Conservation (phyloP, 106 monocot genomes). For the Dioscorea alata region DNA sequence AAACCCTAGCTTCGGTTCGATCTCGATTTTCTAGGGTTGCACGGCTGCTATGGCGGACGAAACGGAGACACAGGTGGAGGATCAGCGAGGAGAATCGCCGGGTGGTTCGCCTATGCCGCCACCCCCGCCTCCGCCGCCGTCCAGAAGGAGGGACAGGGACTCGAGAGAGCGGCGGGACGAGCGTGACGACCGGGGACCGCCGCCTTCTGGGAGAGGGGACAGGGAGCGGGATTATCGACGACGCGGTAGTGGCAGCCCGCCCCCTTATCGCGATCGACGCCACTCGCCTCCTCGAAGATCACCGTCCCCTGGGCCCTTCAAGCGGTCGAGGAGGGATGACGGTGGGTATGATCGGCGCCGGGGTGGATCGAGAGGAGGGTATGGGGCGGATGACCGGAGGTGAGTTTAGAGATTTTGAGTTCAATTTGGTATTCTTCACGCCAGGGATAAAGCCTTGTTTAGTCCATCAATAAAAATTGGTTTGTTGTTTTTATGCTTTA, state of each 20-base stretch:
- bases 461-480: too few relatives aligned
- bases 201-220: conserved; percentile 18
- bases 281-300: conserved; percentile 56
- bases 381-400: not conserved
- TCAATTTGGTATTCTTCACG: not conserved
- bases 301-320: conserved; percentile 52
- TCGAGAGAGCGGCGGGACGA: conserved; percentile 48
- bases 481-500: not conserved
- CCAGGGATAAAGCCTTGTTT: not conserved
- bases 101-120: conserved; percentile 44
- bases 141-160: conserved; percentile 35
- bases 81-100: conserved; percentile 10
- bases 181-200: conserved; percentile 29
- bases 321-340: conserved; percentile 82
- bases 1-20: conserved; percentile 1
- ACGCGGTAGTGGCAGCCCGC: conserved; percentile 74
- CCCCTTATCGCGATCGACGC: conserved; percentile 57
- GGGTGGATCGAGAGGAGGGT: conserved; percentile 43
- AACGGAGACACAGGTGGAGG: conserved; percentile 29
- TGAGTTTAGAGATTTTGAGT: not conserved
- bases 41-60: conserved; percentile 50
- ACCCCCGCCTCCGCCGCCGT: conserved; percentile 24
- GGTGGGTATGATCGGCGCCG: conserved; percentile 64
- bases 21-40: not conserved
- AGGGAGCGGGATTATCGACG: conserved; percentile 55